Conservation (phyloP, 441 rosid genomes). For the Croton laevigatus region DNA sequence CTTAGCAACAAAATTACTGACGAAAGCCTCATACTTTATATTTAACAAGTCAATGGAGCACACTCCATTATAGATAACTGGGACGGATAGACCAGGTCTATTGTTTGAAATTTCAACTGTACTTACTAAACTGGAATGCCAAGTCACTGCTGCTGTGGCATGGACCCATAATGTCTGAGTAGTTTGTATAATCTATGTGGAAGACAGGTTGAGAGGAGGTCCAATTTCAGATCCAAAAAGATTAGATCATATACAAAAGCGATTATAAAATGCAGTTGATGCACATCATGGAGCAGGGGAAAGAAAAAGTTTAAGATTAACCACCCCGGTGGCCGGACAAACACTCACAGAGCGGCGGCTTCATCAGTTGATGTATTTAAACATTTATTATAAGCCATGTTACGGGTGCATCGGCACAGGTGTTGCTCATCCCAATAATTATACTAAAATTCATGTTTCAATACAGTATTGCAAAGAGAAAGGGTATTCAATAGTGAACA, state of each 20-base stretch:
- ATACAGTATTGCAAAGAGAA: slow-evolving; percentile 67
- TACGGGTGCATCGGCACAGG: slow-evolving; percentile 41
- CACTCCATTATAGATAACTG: slow-evolving; percentile 72
- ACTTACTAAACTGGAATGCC: slow-evolving; percentile 58
- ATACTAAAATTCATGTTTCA: slow-evolving; percentile 55
- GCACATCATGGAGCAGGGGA: slow-evolving; percentile 62
- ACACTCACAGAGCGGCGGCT: slow-evolving; percentile 83
- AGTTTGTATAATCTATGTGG: slow-evolving; percentile 64
- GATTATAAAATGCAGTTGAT: slow-evolving; percentile 52
- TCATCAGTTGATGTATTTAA: slow-evolving; percentile 71
- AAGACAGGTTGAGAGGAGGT: slow-evolving; percentile 54
- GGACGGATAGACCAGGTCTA: slow-evolving; percentile 66
- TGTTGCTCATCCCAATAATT: slow-evolving; percentile 36
- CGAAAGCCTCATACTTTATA: slow-evolving; percentile 64
- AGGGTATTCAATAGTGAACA: slow-evolving; percentile 67
- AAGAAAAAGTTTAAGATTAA: slow-evolving; percentile 49
- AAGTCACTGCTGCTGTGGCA: slow-evolving; percentile 59
- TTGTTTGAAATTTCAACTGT: slow-evolving; percentile 76
- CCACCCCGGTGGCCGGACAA: slow-evolving; percentile 43
- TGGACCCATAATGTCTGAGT: slow-evolving; percentile 84
- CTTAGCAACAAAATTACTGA: slow-evolving; percentile 79
- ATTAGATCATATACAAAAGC: slow-evolving; percentile 50
- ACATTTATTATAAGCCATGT: slow-evolving; percentile 61
- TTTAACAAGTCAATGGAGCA: slow-evolving; percentile 78
- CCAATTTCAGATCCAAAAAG: slow-evolving; percentile 44